Conservation (phyloP, 2,329 filamentous ascomycete genomes). For the Ophiostoma sp. region DNA sequence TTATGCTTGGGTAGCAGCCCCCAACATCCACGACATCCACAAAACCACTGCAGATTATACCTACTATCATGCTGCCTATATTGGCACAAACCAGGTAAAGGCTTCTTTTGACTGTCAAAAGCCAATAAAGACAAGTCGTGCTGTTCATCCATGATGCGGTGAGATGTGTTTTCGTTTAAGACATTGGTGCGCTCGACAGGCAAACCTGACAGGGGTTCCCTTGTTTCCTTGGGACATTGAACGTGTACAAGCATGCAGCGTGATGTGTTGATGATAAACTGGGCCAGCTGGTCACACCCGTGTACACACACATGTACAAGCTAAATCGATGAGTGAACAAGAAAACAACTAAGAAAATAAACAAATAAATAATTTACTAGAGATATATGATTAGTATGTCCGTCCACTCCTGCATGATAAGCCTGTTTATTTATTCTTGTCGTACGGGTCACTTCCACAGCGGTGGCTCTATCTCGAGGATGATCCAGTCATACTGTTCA, state of each 20-base stretch:
- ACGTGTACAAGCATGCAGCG: background rate
- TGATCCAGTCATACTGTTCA: too few species aligned
- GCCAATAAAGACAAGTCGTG: too few species aligned
- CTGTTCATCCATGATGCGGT: background rate
- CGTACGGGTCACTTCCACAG: background rate
- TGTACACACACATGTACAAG: too few species aligned
- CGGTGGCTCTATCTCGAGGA: background rate
- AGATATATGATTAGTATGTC: background rate
- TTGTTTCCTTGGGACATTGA: background rate
- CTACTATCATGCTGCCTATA: background rate
- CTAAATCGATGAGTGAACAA: too few species aligned
- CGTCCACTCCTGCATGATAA: background rate
- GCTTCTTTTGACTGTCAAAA: background rate
- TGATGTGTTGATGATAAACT: background rate
- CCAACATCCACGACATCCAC: background rate
- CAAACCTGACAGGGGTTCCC: slow-evolving; percentile 1
- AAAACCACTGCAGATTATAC: too few species aligned
- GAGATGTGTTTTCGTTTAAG: slow-evolving; percentile 4
- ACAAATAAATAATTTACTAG: too few species aligned
- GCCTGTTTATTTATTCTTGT: background rate
- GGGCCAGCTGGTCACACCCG: too few species aligned
- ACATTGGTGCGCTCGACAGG: background rate
- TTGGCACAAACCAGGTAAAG: background rate
- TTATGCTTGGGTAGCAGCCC: background rate
- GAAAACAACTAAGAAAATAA: too few species aligned